Conservation (phyloP, 257 asterid genomes). For the Solanum medicagineum region DNA sequence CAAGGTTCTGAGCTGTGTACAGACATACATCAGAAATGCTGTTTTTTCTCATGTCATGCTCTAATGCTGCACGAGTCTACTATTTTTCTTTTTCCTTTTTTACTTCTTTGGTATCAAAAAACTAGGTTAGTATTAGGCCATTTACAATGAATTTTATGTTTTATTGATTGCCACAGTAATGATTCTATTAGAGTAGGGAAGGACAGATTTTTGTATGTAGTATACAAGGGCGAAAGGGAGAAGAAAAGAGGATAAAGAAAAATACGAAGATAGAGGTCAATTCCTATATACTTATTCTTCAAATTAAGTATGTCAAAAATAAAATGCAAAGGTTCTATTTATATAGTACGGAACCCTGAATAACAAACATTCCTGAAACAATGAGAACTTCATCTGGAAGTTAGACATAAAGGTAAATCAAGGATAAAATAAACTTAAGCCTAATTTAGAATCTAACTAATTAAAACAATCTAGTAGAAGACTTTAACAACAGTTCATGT, state of each 20-base stretch:
- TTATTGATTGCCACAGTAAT: not conserved
- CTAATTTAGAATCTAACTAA: not conserved
- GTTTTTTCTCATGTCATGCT: not conserved
- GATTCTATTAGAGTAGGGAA: not conserved
- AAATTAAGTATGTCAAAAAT: not conserved
- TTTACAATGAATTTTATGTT: not conserved
- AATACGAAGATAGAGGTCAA: not conserved
- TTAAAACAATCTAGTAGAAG: not conserved
- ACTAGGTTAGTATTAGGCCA: not conserved
- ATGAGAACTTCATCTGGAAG: not conserved
- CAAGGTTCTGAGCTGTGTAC: not conserved
- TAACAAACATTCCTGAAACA: not conserved
- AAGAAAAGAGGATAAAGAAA: not conserved
- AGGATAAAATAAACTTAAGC: not conserved
- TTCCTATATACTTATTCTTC: not conserved
- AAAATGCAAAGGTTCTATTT: not conserved
- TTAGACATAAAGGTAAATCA: not conserved
- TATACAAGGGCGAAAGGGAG: not conserved
- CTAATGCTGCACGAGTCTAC: not conserved
- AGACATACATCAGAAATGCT: not conserved
- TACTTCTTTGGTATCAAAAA: not conserved
- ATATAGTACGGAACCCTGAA: not conserved
- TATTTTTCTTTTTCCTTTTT: not conserved
- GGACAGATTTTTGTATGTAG: not conserved
- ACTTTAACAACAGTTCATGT: not conserved